Percentiles rank a stretch among this genome's conserved stretches.
These are phyloP conservation scores for Croton laevigatus DNA, from an alignment of 441 rosid genomes.

Conservation along the genomic window DNA sequence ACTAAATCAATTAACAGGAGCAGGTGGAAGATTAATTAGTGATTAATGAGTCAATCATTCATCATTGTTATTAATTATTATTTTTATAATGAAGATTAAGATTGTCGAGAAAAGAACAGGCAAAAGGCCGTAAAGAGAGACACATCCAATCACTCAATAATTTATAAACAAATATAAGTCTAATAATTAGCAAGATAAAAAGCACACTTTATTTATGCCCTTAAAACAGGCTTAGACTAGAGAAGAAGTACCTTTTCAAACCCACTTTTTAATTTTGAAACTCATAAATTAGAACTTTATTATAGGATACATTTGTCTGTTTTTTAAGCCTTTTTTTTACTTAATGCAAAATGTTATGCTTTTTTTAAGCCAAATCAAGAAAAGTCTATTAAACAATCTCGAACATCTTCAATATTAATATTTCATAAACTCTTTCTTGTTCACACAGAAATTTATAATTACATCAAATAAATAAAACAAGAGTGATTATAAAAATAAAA, in stretches of 20 bases:
- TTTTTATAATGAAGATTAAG: conserved; percentile 12
- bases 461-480: conserved; percentile 3
- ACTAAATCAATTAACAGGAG: no score
- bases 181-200: not conserved
- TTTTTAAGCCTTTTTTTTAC: no score
- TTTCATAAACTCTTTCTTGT: conserved; percentile 11
- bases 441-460: conserved; percentile 14
- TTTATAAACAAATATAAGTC: not conserved
- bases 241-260: conserved; percentile 7
- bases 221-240: not conserved
- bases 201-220: conserved; percentile 11
- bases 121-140: conserved; percentile 33
- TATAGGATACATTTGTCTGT: no score
- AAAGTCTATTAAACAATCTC: no score
- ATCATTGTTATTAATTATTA: not conserved
- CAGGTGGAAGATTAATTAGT: not conserved
- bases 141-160: conserved; percentile 22
- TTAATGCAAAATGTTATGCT: no score
- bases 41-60: conserved; percentile 11
- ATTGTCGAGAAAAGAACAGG: conserved; percentile 33
- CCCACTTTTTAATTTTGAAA: not conserved
- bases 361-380: no score
- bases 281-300: no score
- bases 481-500: no score
- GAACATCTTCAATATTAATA: no score